These are phyloP conservation scores for Blastocrithidia nonstop DNA, from an alignment of 208 protist genomes.

Conservation along the genomic window DNA sequence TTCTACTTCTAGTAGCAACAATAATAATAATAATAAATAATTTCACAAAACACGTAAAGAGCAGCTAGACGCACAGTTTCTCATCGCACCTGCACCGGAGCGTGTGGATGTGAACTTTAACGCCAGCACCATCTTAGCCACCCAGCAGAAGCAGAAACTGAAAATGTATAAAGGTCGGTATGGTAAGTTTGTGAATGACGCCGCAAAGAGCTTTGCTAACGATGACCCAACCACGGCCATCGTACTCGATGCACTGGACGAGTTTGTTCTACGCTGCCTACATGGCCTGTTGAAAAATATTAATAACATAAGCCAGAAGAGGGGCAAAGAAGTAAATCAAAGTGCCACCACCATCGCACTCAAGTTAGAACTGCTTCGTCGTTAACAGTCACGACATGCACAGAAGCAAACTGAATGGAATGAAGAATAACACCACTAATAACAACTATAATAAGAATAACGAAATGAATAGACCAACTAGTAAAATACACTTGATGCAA, in stretches of 20 bases:
- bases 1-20: no score
- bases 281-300: conserved; percentile 74
- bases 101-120: conserved; percentile 79
- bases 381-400: conserved; percentile 6
- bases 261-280: conserved; percentile 77
- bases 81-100: conserved; percentile 56
- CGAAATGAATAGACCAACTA: conserved; percentile 9
- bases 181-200: conserved; percentile 56
- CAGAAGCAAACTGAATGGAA: conserved; percentile 6
- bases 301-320: no score
- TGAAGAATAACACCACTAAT: conserved; percentile 4
- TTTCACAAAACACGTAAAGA: conserved; percentile 26
- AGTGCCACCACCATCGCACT: conserved; percentile 28
- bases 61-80: conserved; percentile 52
- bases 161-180: conserved; percentile 71
- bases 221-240: conserved; percentile 8
- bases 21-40: no score
- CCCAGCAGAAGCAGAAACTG: conserved; percentile 84
- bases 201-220: conserved; percentile 55
- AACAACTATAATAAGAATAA: conserved; percentile 1
- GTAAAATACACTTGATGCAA: neutral
- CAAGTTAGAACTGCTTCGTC: conserved; percentile 68
- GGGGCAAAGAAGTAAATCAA: conserved; percentile 62
- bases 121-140: conserved; percentile 68
- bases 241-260: conserved; percentile 81